Evolutionary conservation across 441 rosid genomes (phyloP).

Genomic region (Populus hybrid): DNA sequence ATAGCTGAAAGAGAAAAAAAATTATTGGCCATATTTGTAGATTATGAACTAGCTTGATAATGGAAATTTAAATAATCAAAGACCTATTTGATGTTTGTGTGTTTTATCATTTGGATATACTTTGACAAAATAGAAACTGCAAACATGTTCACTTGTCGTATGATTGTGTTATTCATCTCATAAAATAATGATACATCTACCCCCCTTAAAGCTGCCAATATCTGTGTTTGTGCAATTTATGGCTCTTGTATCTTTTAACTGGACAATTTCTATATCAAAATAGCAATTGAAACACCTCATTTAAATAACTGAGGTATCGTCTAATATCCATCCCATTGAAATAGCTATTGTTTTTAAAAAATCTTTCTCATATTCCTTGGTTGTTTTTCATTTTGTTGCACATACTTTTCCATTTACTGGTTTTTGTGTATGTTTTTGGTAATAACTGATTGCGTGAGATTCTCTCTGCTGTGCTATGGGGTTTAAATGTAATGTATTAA

Average conservation of each 20-base stretch:
- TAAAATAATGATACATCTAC: not conserved
- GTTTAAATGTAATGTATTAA: not conserved
- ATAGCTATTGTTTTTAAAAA: not conserved
- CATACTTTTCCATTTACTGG: not conserved
- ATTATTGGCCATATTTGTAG: too few relatives aligned
- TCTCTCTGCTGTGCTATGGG: not conserved
- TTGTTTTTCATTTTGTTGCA: not conserved
- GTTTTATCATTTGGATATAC: not conserved
- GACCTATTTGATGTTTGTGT: not conserved
- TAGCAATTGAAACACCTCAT: not conserved
- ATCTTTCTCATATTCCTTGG: not conserved
- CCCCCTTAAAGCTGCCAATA: not conserved
- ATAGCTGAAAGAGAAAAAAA: too few relatives aligned
- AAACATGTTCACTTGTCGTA: not conserved
- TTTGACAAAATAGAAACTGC: not conserved
- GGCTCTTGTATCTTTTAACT: not conserved
- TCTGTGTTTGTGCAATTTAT: not conserved
- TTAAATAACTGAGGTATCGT: not conserved
- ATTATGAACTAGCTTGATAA: too few relatives aligned
- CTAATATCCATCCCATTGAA: not conserved
- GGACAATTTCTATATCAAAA: not conserved
- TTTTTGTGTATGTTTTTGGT: not conserved
- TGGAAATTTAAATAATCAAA: too few relatives aligned
- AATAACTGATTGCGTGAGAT: not conserved
- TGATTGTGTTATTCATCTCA: constrained; percentile 3